Evolutionary conservation across 306 rosid species (phyloP), one percentile per base, ranked within the genome.

Genomic region (Lathyrus sativus): DNA sequence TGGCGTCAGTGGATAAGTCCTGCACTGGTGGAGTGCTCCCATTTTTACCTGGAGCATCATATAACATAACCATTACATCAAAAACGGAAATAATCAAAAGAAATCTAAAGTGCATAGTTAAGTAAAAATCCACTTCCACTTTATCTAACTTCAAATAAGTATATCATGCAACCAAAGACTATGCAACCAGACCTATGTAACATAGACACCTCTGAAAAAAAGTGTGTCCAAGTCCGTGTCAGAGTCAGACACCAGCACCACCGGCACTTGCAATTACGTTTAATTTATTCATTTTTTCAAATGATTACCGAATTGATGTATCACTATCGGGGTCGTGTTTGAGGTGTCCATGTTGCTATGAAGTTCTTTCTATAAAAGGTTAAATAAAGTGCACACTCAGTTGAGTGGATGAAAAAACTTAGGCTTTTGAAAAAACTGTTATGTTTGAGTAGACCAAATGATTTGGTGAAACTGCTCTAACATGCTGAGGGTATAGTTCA

Each of bases 1-100:
- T 66, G 41, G 71, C 53, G 39, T 62, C 75, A 45, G 72, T 73
- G 54, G 13, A 71, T 46, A 48, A 31, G 11, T 54, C 38, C 72
- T 67, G 66, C 28, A 64, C n/a, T 44, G 19, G 45, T 44, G 19
- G 39, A 63, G 24, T 38, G 74, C 66, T 72, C 68, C 79, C 82
- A 51, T 60, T 72, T 72, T 79, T 76, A 75, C 77, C 91, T 85
- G 83, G 26, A 26, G 57, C 49, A 42, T 66, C 45, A 9, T 60
- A 42, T 38, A 62, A 76, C 60, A 39, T 46, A 73, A 66, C 17
- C 62, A 62, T 71, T 51, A 24, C 15, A 76, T 35, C 38, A 31
- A 39, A 35, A 39, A 35, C 28, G 70, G 38, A 68, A 65, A 59
- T 12, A 62, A 44, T 67, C 19, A 9, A 18, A 26, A 50, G 38